Evolutionary conservation across 2,329 filamentous ascomycete species (phyloP).

Genomic region (Septoria petroselini): DNA sequence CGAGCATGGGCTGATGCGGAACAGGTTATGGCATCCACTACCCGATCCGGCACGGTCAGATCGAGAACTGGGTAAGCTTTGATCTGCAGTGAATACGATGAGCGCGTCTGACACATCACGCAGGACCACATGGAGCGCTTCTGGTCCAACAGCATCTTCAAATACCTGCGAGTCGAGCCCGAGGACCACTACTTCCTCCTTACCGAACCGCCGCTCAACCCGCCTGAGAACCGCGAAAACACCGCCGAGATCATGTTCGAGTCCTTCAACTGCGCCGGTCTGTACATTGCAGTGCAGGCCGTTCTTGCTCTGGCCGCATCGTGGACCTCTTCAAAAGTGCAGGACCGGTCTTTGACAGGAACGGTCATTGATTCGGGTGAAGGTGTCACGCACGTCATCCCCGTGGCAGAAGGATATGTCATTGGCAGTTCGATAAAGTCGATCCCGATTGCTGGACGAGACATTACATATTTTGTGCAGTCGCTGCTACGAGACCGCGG

Average conservation of each 20-base stretch:
- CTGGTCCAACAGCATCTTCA: constrained; percentile 99
- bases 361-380: constrained; percentile 99
- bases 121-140: constrained; percentile 99
- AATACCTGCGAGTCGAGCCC: constrained; percentile 95
- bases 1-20: constrained; percentile 19
- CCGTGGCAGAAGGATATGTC: constrained; percentile 96
- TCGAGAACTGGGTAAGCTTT: constrained; percentile 85
- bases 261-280: constrained; percentile 97
- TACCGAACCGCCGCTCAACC: constrained; percentile 97
- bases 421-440: constrained; percentile 99
- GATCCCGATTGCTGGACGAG: constrained; percentile 93
- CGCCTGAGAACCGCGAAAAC: constrained; percentile 97
- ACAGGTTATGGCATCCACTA: constrained; percentile 93
- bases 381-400: constrained; percentile 98
- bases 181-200: constrained; percentile 98
- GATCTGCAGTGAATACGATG: background rate
- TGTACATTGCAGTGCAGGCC: constrained; percentile 98
- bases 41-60: constrained; percentile 94
- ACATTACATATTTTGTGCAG: constrained; percentile 99
- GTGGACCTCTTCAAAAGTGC: constrained; percentile 98
- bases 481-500: constrained; percentile 91
- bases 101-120: constrained; percentile 22
- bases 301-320: constrained; percentile 94
- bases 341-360: constrained; percentile 90
- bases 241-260: constrained; percentile 99